These are phyloP conservation scores for Hirsutella rhossiliensis DNA, from an alignment of 2,329 filamentous ascomycete species.

Conservation along the genomic window DNA sequence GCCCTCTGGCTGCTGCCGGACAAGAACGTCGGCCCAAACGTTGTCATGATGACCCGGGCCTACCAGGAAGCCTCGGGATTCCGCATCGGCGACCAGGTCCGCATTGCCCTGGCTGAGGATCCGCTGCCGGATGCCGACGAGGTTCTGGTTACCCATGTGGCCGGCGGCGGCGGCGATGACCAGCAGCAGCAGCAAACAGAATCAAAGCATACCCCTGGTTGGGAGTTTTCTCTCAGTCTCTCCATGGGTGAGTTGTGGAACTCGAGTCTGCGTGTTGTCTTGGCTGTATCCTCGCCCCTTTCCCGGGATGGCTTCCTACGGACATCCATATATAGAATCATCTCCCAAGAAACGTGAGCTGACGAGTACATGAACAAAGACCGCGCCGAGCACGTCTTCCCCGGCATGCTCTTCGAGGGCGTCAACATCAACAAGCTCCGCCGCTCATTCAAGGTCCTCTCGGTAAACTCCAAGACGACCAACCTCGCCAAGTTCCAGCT, in stretches of 20 bases:
- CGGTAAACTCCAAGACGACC: slow-evolving; percentile 40
- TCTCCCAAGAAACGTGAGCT: too few relatives aligned
- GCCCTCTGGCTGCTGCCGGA: slow-evolving; percentile 38
- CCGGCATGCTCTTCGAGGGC: slow-evolving; percentile 60
- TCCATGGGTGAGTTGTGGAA: slow-evolving; percentile 17
- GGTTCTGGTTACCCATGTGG: slow-evolving; percentile 32
- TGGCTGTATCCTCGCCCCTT: too few relatives aligned
- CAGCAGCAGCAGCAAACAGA: slow-evolving; percentile 7
- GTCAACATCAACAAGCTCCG: slow-evolving; percentile 22
- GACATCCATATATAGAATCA: too few relatives aligned
- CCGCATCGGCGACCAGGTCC: slow-evolving; percentile 54
- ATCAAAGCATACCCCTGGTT: slow-evolving; percentile 17
- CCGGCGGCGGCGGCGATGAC: slow-evolving; percentile 37
- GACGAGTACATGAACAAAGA: slow-evolving; percentile 20
- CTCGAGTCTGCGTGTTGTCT: too few relatives aligned
- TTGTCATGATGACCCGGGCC: slow-evolving; percentile 60
- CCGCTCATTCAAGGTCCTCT: slow-evolving; percentile 37
- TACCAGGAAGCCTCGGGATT: slow-evolving; percentile 63
- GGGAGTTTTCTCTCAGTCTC: slow-evolving; percentile 23
- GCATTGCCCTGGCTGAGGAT: slow-evolving; percentile 43
- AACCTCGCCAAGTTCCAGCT: slow-evolving; percentile 31
- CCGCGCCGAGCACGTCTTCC: slow-evolving; percentile 55
- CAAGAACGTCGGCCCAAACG: slow-evolving; percentile 52
- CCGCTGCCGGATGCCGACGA: slow-evolving; percentile 39
- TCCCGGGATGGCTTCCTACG: too few relatives aligned